phyloP scores from a whole-genome alignment of 2,329 filamentous ascomycete genomes.

The Macrophomina pseudophaseolina region DNA sequence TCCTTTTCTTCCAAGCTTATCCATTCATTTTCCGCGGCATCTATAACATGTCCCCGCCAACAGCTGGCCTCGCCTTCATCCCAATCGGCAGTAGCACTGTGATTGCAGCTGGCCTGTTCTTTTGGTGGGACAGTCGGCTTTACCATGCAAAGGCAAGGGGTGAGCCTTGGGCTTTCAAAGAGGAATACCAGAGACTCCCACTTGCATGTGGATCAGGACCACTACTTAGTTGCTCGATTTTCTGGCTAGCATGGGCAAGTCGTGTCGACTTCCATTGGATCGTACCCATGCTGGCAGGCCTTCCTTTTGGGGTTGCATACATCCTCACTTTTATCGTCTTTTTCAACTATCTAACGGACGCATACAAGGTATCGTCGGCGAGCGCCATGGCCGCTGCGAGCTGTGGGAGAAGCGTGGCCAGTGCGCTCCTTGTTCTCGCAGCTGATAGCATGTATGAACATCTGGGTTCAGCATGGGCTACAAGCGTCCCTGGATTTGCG shows the following conservation, averaged over 20 bases:
- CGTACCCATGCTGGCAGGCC: conserved; percentile 60
- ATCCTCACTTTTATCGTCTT: conserved; percentile 57
- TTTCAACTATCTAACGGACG: conserved; percentile 55
- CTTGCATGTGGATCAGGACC: not conserved
- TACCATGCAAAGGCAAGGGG: not conserved
- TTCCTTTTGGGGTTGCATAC: conserved; percentile 57
- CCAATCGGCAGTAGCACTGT: no score
- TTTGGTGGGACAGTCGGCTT: no score
- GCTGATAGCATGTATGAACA: conserved; percentile 37
- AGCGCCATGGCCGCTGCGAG: conserved; percentile 50
- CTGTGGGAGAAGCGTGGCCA: conserved; percentile 44
- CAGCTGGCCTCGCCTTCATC: no score
- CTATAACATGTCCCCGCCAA: no score
- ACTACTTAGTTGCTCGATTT: conserved; percentile 32
- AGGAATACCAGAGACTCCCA: not conserved
- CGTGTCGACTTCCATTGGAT: conserved; percentile 38
- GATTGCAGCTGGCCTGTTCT: no score
- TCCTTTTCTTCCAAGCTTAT: no score
- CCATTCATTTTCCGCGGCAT: no score
- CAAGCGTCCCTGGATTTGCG: conserved; percentile 36
- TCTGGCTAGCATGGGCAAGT: conserved; percentile 29
- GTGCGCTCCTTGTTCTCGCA: conserved; percentile 39
- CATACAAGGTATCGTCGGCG: conserved; percentile 52
- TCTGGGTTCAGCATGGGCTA: conserved; percentile 38
- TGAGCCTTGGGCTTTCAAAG: not conserved